These are phyloP conservation scores for Theobroma grandiflorum DNA, from an alignment of 441 rosid genomes.

Conservation along the genomic window DNA sequence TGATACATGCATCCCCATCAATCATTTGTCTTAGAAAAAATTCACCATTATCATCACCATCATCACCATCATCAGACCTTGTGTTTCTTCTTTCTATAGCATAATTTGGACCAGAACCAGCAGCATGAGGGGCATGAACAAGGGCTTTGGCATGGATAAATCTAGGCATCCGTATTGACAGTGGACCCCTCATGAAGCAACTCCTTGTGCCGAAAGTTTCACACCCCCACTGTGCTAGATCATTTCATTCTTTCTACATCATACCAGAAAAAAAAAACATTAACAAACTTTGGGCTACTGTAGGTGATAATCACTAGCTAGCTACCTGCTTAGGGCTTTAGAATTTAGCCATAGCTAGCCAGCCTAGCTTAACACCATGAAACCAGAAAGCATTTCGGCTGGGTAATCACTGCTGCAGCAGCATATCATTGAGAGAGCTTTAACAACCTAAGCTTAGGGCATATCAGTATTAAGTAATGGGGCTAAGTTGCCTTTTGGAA, in stretches of 20 bases:
- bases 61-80: conserved; percentile 2
- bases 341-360: not conserved
- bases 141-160: not conserved
- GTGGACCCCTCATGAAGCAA: conserved; percentile 12
- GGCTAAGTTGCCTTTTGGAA: not conserved
- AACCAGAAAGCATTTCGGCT: not conserved
- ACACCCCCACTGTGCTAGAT: not conserved
- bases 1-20: not conserved
- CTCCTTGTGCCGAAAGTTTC: conserved; percentile 25
- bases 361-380: not conserved
- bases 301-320: not conserved
- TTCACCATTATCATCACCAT: not conserved
- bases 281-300: not conserved
- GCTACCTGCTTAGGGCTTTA: not conserved
- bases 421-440: not conserved
- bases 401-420: not conserved
- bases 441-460: conserved; percentile 6
- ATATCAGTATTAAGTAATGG: not conserved
- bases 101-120: conserved; percentile 14
- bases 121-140: not conserved
- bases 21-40: not conserved
- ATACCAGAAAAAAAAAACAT: not conserved
- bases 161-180: not conserved
- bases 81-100: not conserved
- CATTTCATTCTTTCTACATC: not conserved